Conservation (phyloP, 441 rosid species). For the Erodium texanum region DNA sequence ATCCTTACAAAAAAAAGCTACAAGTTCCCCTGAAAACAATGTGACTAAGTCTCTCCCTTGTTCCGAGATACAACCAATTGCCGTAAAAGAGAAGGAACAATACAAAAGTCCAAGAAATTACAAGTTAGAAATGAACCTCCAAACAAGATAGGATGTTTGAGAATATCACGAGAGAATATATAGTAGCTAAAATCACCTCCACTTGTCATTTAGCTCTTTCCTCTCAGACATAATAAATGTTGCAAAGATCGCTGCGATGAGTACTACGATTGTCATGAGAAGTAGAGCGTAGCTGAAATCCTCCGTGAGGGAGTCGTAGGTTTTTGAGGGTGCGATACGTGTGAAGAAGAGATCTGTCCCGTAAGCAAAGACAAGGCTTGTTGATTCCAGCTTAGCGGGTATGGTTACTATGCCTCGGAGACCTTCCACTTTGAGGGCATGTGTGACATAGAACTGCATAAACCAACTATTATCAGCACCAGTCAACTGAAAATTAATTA, state of each 20-base stretch:
- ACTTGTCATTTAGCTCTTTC: slow-evolving; percentile 81
- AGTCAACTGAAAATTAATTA: background rate
- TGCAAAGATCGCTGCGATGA: slow-evolving; percentile 72
- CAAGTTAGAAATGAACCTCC: too few species aligned
- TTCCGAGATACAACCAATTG: too few species aligned
- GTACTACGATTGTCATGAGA: slow-evolving; percentile 78
- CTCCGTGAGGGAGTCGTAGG: slow-evolving; percentile 93
- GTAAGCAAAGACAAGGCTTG: slow-evolving; percentile 73
- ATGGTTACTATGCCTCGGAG: slow-evolving; percentile 69
- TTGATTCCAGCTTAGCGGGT: slow-evolving; percentile 92
- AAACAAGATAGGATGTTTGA: too few species aligned
- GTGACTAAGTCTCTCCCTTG: too few species aligned
- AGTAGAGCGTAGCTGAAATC: slow-evolving; percentile 94
- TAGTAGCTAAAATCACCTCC: slow-evolving; percentile 53
- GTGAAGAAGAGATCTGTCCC: slow-evolving; percentile 95
- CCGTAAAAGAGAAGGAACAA: too few species aligned
- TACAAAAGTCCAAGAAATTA: too few species aligned
- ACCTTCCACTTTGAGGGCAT: slow-evolving; percentile 76
- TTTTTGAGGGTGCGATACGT: slow-evolving; percentile 93
- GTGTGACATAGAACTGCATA: slow-evolving; percentile 77
- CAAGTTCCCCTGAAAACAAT: too few species aligned
- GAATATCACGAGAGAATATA: too few species aligned
- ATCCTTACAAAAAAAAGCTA: too few species aligned
- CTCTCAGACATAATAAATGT: slow-evolving; percentile 88
- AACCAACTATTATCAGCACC: slow-evolving; percentile 10